Base-by-base conservation (phyloP, 345 rosid species). In the Triadica sebifera region DNA sequence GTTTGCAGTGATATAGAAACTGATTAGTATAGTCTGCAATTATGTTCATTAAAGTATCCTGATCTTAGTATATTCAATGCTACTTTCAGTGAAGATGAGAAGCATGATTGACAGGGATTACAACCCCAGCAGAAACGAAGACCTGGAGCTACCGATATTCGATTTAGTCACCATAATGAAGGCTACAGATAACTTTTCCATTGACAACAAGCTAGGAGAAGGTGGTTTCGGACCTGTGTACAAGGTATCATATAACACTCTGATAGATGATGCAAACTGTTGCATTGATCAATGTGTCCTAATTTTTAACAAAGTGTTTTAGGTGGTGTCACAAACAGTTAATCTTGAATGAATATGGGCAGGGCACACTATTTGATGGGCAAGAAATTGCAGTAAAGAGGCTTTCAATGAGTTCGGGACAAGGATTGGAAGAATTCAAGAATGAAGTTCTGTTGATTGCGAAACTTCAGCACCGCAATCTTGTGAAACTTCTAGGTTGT, bases 201-300 rank as follows among this genome's bases (percentile, higher is more conserved):
- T 9, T 1, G 17, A 37, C 4, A 85, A 77, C 29, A 73, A 78
- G 70, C 79, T 81, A 25, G 85, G 85, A 51, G 77, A 82, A 61
- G 82, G 87, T 65, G 84, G 87, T 24, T 85, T 82, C 53, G 85
- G 88, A 64, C 75, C 81, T 63, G 78, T 80, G 0, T 76, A 72
- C 68, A 75, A 80, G 80, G 83, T 80, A 34, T 65, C 12, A 39
- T 19, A 22, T 12, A 38, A 5, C 4, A 0, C 17, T 6, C 11
- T 46, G 52, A 19, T 8, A 38, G 24, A 41, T 41, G 6, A 43
- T 29, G n/a, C n/a, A n/a, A n/a, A n/a, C n/a, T n/a, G n/a, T n/a
- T n/a, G n/a, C n/a, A n/a, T n/a, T n/a, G n/a, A n/a, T n/a, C n/a
- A n/a, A n/a, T n/a, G n/a, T 29, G 2, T 1, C 34, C 34, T 29